Percentiles rank a stretch among this genome's conserved stretches.
These are phyloP conservation scores for Pichia sp. DNA, from an alignment of 1,139 yeast genomes.

Conservation along the genomic window DNA sequence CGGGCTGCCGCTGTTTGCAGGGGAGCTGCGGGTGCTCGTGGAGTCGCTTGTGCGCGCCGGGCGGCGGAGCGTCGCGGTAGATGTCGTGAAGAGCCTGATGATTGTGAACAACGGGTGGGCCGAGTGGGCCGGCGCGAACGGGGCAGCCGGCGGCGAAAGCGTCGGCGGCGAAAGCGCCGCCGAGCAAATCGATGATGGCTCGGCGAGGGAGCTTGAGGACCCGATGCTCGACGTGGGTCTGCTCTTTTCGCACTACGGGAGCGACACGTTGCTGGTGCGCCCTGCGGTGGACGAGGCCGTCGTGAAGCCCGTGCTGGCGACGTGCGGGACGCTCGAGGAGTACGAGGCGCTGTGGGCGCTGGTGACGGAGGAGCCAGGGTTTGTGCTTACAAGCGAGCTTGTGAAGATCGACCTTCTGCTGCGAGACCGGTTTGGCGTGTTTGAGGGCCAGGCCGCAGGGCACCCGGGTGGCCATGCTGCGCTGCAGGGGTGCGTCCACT, in stretches of 20 bases:
- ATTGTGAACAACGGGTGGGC: slow-evolving; percentile 14
- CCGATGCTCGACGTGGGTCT: slow-evolving; percentile 9
- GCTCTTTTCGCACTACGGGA: slow-evolving; percentile 1
- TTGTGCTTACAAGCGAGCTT: background rate
- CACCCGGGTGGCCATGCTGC: slow-evolving; percentile 8
- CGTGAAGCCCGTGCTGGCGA: slow-evolving; percentile 18
- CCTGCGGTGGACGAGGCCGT: slow-evolving; percentile 20
- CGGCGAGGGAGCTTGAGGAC: slow-evolving; percentile 13
- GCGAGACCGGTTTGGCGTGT: slow-evolving; percentile 1
- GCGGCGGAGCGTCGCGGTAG: slow-evolving; percentile 18
- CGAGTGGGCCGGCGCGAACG: background rate
- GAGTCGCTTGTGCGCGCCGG: slow-evolving; percentile 19
- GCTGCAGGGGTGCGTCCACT: background rate
- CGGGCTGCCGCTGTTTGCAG: slow-evolving; percentile 15
- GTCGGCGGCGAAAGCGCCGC: background rate
- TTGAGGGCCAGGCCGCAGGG: slow-evolving; percentile 4
- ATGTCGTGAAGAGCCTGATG: slow-evolving; percentile 21
- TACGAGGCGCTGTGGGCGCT: slow-evolving; percentile 4
- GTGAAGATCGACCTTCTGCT: slow-evolving; percentile 1
- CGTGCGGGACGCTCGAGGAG: slow-evolving; percentile 12
- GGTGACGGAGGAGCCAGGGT: background rate
- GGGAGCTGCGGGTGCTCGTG: slow-evolving; percentile 17
- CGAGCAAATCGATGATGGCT: no score
- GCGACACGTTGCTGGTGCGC: slow-evolving; percentile 19
- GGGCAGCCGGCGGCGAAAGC: background rate